Evolutionary conservation across 2,329 filamentous ascomycete genomes (phyloP).

Genomic region (Pezicula carpinea): DNA sequence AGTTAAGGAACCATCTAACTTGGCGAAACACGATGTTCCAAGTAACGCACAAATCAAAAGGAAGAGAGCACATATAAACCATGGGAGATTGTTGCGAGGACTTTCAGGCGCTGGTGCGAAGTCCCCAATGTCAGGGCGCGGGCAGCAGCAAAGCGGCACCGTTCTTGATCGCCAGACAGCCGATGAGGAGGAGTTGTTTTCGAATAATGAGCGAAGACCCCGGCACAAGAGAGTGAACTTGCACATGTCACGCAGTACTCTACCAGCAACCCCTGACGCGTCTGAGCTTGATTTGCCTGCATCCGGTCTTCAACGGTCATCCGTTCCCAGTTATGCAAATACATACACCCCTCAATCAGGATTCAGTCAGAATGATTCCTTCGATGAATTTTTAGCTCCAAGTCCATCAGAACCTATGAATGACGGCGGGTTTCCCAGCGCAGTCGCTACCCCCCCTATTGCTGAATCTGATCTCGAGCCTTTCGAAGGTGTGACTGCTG

Average conservation of each 20-base stretch:
- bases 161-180: slow-evolving; percentile 5
- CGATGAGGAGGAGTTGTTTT: slow-evolving; percentile 2
- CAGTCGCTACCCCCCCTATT: slow-evolving; percentile 69
- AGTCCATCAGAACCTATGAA: slow-evolving; percentile 14
- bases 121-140: slow-evolving; percentile 14
- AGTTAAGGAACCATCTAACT: background rate
- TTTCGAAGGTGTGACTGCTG: slow-evolving; percentile 46
- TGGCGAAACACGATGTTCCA: slow-evolving; percentile 6
- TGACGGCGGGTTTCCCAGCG: slow-evolving; percentile 54
- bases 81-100: slow-evolving; percentile 11
- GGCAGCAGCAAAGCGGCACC: slow-evolving; percentile 7
- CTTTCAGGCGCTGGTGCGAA: slow-evolving; percentile 8
- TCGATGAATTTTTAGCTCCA: slow-evolving; percentile 14
- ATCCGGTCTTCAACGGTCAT: slow-evolving; percentile 2
- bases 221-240: slow-evolving; percentile 19
- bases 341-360: slow-evolving; percentile 42
- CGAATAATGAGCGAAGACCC: slow-evolving; percentile 7
- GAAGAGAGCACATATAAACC: slow-evolving; percentile 11
- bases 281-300: slow-evolving; percentile 41
- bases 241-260: slow-evolving; percentile 16
- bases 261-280: slow-evolving; percentile 55
- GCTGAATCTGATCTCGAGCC: slow-evolving; percentile 67
- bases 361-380: slow-evolving; percentile 34
- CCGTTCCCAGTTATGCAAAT: slow-evolving; percentile 29
- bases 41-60: slow-evolving; percentile 10